Evolutionary conservation across 305 asterid species (phyloP), one percentile per base, ranked within the genome.

Genomic region (Solanum chacoense): DNA sequence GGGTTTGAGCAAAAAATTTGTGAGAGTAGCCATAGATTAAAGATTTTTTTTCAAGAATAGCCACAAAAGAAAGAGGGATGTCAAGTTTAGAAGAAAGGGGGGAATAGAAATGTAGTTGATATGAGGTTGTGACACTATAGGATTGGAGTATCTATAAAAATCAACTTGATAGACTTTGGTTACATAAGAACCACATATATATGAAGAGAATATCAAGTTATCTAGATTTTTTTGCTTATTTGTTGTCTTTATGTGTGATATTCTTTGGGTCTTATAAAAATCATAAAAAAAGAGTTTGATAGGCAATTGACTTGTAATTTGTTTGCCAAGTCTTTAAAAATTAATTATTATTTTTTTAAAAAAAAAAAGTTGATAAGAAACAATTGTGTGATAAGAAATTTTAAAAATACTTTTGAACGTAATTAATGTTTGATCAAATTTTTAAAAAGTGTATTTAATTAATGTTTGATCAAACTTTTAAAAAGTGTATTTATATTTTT

Each of bases 1-100:
- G 24, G 95, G 95, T 89, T 94, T 94, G 45, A 92, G 91, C 88
- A 94, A 12, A 91, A 94, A 95, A 74, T 92, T 93, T 36, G 97
- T 87, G 93, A 94, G 88, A 3, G 96, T 71, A 14, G 99, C 96
- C 98, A 94, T 96, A 72, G 88, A 55, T 14, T 14, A 11, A 3
- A 80, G 26, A 2, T 18, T 50, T 13, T 50, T 45, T 83, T 83
- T 10, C 29, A 86, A 69, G 69, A 85, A 69, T 36, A 20, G 34
- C 6, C 36, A 67, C 36, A 6, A 72, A 22, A 69, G 63, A 4
- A 71, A 85, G 32, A 26, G 22, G 22, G 50, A 36, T 63, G 37
- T 65, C 8, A 67, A 24, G 31, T 6, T 26, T 0, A 72, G 83
- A 76, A 76, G 31, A 18, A 9, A 34, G 10, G 20, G 12, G 11